phyloP scores from a whole-genome alignment of 2,329 filamentous ascomycete genomes.

The Fusarium sororula region DNA sequence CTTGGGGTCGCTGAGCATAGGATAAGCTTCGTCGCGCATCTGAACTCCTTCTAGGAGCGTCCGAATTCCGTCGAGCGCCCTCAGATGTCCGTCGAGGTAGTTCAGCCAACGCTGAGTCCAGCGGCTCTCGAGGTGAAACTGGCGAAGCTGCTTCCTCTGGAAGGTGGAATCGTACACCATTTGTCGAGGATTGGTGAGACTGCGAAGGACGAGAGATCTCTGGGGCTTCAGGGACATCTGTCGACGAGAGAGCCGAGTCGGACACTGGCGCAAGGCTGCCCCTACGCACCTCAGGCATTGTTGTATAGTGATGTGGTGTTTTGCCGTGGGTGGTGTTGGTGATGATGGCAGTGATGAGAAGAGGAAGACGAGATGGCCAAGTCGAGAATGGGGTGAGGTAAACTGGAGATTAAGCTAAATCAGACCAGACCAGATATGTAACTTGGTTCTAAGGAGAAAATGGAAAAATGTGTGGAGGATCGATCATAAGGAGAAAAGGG shows the following conservation, averaged over 20 bases:
- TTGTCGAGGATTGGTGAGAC: conserved; percentile 14
- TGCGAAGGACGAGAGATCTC: conserved; percentile 27
- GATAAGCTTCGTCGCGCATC: conserved; percentile 48
- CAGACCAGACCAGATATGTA: neutral
- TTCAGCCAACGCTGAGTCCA: conserved; percentile 28
- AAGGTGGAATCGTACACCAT: conserved; percentile 34
- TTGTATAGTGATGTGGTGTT: neutral
- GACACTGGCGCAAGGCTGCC: conserved; percentile 38
- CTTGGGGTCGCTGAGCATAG: conserved; percentile 46
- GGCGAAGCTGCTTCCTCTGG: conserved; percentile 10
- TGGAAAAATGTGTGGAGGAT: neutral
- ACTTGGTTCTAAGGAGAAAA: neutral
- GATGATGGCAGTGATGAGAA: neutral
- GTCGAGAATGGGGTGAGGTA: neutral
- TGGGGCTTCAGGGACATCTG: conserved; percentile 13
- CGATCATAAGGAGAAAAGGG: neutral
- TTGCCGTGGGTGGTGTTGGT: neutral
- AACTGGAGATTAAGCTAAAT: neutral
- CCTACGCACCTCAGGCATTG: conserved; percentile 45
- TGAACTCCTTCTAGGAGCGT: conserved; percentile 37
- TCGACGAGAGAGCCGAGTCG: conserved; percentile 32
- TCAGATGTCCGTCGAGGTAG: conserved; percentile 38
- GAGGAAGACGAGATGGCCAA: neutral
- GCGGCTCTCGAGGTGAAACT: conserved; percentile 18
- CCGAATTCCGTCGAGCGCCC: conserved; percentile 17